Percentiles rank a stretch among this genome's conserved stretches.
These are phyloP conservation scores for Aureobasidium zeae DNA, from an alignment of 2,329 filamentous ascomycete species.

Conservation along the genomic window DNA sequence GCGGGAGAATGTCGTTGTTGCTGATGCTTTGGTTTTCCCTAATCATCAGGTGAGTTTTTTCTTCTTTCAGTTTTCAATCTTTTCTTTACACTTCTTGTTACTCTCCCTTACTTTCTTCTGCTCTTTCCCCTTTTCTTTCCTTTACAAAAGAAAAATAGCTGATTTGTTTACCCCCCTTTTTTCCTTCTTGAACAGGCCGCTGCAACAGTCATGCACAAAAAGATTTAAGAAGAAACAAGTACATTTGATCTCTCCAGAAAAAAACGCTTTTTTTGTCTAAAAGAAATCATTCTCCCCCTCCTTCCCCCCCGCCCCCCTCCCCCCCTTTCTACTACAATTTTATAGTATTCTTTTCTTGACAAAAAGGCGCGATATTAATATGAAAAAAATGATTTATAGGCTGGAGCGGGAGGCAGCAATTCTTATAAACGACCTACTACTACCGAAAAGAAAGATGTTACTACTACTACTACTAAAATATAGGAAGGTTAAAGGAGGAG, in stretches of 20 bases:
- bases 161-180: no score
- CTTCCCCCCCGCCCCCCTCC: no score
- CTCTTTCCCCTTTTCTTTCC: background rate
- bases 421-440: constrained; percentile 7
- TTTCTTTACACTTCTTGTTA: background rate
- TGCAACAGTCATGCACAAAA: constrained; percentile 40
- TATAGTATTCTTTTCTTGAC: no score
- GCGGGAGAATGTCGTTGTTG: constrained; percentile 82
- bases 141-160: constrained; percentile 15
- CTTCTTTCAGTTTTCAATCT: no score
- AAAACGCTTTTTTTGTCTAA: no score
- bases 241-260: no score
- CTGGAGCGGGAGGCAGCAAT: constrained; percentile 24
- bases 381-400: constrained; percentile 19
- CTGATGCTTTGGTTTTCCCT: constrained; percentile 78
- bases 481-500: no score
- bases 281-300: no score
- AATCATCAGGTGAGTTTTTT: constrained; percentile 66
- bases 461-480: no score
- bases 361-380: no score
- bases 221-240: constrained; percentile 19
- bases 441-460: no score
- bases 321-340: no score
- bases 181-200: constrained; percentile 28
- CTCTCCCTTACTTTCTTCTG: background rate